Evolutionary conservation across 257 asterid genomes (phyloP), one percentile per base, ranked within the genome.

Genomic region (Jasminum sambac): DNA sequence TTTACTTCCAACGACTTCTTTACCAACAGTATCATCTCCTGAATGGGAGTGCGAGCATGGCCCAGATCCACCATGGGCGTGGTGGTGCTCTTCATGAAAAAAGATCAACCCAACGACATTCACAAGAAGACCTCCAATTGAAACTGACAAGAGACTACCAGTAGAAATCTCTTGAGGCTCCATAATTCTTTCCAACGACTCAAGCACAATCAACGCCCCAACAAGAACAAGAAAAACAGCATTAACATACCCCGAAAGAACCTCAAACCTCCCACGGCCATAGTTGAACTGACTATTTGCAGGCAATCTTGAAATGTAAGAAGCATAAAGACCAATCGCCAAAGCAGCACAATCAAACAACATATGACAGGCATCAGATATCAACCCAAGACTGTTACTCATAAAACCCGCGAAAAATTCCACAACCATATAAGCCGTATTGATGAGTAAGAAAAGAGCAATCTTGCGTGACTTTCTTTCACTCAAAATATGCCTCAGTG

Each of bases 41-140:
- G 73, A 48, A 38, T 76, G 95, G 7, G 90, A 83, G 72, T 89
- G 96, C 0, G 91, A 78, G 69, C 96, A 88, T 44, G 91, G 40
- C 59, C 86, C 90, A 25, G 97, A 86, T 65, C 97, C 96, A 66
- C 98, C 99, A 82, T 95, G 99, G 37, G 98, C 97, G 46, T 85
- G 97, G 80, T 95, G 99, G 80, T 95, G 99, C 82, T 95, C 99
- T 88, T 91, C 99, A 6, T 95, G 99, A 78, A 95, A 95, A 83
- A 95, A 95, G 36, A 95, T 73, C 66, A 95, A 81, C 71, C 99
- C 99, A 1, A 95, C 86, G 46, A 91, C 76, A 67, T 95, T 95
- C 64, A 95, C 99, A 65, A 91, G 72, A 70, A 95, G 86, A n/a
- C 99, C 99, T 2, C 98, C 98, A 67, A 95, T 21, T 4, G 99